Evolutionary conservation across 1,139 yeast species (phyloP), one percentile per base, ranked within the genome.

Genomic region (Nematodospora anomalae): DNA sequence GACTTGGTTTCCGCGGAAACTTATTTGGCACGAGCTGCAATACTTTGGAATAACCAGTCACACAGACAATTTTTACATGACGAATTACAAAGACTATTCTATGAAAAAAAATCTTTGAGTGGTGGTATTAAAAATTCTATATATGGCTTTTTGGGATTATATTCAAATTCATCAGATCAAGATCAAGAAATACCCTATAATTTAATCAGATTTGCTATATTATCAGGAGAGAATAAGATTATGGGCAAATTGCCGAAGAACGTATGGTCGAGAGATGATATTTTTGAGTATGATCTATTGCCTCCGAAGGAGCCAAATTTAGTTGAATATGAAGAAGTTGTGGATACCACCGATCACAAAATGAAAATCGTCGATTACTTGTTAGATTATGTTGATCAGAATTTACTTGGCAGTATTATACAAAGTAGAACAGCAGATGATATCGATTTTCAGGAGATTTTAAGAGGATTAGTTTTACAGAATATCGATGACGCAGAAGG

Each of bases 201-300:
- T 50, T 63, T 84, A 40, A 50, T 83, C 5, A 65, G 94, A 42
- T 82, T 83, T 56, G 83, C 80, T 2, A 71, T 83, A 23, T 58
- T 84, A 30, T 80, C 89, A 0, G 86, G 84, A 11, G 92, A 83
- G 53, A 79, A 77, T 21, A 72, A 77, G 33, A 71, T 81, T 0
- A 79, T 83, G 84, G 87, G 86, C 1, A 74, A 75, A 46, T 65
- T 83, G 12, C 94, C 94, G 0, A 54, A 68, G 28, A 51, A 60
- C 2, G 66, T 83, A n/a, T 84, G 88, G 84, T 68, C 72, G 2
- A 55, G 75, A 30, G 69, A 79, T 42, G 84, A 81, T 39, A 67
- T 79, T 11, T 77, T 67, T 49, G 94, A 84, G 47, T 84, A 75
- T 53, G 94, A 84, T 56, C 74, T 81, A 2, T 57, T 83, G 14